Base-by-base conservation (phyloP, 768 basidiomycete species). In the Suillus discolor region DNA sequence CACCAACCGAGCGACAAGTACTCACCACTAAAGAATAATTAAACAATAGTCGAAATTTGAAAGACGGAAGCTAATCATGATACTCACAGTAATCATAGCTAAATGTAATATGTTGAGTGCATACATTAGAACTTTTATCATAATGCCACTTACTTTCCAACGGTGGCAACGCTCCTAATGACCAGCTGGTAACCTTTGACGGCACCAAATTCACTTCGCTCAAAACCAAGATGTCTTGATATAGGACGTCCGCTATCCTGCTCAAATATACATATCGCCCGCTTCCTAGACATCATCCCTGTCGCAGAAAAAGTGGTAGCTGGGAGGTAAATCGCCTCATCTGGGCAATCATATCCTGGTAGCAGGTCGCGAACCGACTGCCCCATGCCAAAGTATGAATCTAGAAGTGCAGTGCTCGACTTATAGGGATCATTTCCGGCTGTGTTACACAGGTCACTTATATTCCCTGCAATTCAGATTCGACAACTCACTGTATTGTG, bases 211-310 rank as follows among this genome's bases (percentile, higher is more conserved):
- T 89, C 88, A 54, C 83, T 83, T 60, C 80, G 73, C 53, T 73
- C 67, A 66, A 81, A 86, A 0, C 87, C 88, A 36, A 80, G 81
- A 72, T 90, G 89, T 38, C 89, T 75, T 8, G 82, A 82, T 47
- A 90, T 75, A 12, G 89, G 88, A 34, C 81, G 82, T 11, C 82
- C 85, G 3, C 82, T 81, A 55, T 90, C 88, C 34, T 84, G 81
- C 71, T 89, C 89, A 62, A 89, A 89, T 53, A 90, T 75, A 67
- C 89, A 89, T 61, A 90, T 85, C 0, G 86, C 88, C 38, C 83
- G 80, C 31, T 82, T 74, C 59, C 83, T 80, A 4, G 78, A 74
- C 63, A 85, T 69, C 6, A 76, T 79, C 3, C 86, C 88, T 12
- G 72, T 62, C 5, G 72, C 71, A 28, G 81, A 77, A 70, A 84